Base-by-base conservation (phyloP, 352 stramenopile genomes). In the Globisporangium takayamanum region DNA sequence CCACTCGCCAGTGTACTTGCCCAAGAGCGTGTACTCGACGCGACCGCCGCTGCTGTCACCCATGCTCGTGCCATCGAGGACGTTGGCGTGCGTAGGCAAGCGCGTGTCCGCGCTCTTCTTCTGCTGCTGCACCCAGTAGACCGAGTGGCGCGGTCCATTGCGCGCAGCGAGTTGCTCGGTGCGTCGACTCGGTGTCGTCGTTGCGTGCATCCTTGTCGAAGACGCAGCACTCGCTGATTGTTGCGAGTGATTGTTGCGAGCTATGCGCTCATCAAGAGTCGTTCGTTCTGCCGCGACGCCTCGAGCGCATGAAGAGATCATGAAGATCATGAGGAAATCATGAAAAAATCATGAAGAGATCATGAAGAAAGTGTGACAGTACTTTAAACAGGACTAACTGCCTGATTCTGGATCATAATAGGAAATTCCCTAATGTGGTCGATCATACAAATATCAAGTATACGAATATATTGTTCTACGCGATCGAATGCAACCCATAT, bases 1-100 rank as follows among this genome's bases (percentile, higher is more conserved):
- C 94, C 94, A 98, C 62, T 97, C 78, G 26, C 95, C 94, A 52
- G 95, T 96, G 76, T 99, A 94, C 62, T 91, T 93, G 44, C 78
- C 80, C 28, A 80, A 59, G 44, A 89, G 53, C 26, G 78, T 78
- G 48, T 89, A 92, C 54, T 85, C 70, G 36, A 87, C 70, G 47
- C 74, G 72, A 69, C 46, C 66, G 59, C 26, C 57, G 25, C 11
- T n/a, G 28, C 25, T 20, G 45, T 76, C 57, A n/a, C 61, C 62
- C 68, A 81, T 73, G 53, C 20, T 37, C 18, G 39, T 63, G 20
- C 33, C 48, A 46, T 73, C 28, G 55, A 69, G 52, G 44, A 79
- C 65, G 22, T 68, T 76, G 12, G 62, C 30, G 30, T 72, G 68
- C 22, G 60, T 80, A 14, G 68, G 60, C 20, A 74, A 33, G n/a